Evolutionary conservation across 257 asterid species (phyloP).

Genomic region (Capsicum baccatum): DNA sequence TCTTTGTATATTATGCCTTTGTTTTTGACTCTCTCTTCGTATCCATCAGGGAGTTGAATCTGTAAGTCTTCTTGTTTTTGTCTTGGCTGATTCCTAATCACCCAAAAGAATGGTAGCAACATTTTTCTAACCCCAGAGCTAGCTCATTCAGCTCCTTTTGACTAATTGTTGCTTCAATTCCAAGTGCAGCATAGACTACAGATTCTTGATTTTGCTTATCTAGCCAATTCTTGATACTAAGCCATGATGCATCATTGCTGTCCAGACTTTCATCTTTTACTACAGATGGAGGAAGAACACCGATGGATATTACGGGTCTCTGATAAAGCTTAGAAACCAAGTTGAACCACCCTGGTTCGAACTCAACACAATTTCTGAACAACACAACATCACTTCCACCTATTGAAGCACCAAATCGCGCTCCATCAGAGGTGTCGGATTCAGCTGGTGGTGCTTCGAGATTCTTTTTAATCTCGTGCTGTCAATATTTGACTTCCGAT

Average conservation of each 20-base stretch:
- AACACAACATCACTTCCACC: slow-evolving; percentile 64
- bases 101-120: slow-evolving; percentile 83
- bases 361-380: slow-evolving; percentile 67
- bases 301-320: slow-evolving; percentile 66
- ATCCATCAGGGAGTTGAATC: slow-evolving; percentile 63
- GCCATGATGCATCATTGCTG: slow-evolving; percentile 45
- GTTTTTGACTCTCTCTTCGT: slow-evolving; percentile 44
- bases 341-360: slow-evolving; percentile 78
- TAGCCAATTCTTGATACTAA: slow-evolving; percentile 55
- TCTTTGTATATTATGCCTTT: slow-evolving; percentile 46
- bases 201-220: slow-evolving; percentile 48
- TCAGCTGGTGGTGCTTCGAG: slow-evolving; percentile 69
- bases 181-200: slow-evolving; percentile 78
- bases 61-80: slow-evolving; percentile 35
- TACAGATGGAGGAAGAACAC: slow-evolving; percentile 55
- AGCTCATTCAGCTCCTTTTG: slow-evolving; percentile 54
- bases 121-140: slow-evolving; percentile 71
- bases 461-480: slow-evolving; percentile 63
- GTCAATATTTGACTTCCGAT: slow-evolving; percentile 51
- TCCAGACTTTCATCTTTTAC: slow-evolving; percentile 35
- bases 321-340: slow-evolving; percentile 52
- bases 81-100: slow-evolving; percentile 51
- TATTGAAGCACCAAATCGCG: slow-evolving; percentile 61
- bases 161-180: slow-evolving; percentile 69
- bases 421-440: slow-evolving; percentile 63